Evolutionary conservation across 768 basidiomycete species (phyloP).

Genomic region (Lyophyllum atratum): DNA sequence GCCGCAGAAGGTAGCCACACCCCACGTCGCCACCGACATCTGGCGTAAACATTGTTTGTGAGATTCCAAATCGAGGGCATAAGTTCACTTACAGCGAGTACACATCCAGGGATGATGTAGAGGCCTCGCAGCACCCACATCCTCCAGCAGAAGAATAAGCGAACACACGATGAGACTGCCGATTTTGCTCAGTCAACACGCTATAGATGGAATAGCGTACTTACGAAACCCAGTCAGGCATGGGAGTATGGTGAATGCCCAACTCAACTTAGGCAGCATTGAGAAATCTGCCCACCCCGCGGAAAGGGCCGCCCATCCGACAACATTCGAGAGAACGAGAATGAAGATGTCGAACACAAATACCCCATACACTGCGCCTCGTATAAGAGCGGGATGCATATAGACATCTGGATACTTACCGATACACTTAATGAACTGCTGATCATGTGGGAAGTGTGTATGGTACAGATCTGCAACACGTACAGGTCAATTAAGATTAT

Average conservation of each 20-base stretch:
- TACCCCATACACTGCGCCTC: conserved; percentile 12
- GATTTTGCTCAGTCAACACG: neutral
- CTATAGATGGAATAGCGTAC: neutral
- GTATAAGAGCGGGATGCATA: neutral
- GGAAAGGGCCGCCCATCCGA: conserved; percentile 19
- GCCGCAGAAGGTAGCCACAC: conserved; percentile 8
- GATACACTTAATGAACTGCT: conserved; percentile 5
- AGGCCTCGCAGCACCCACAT: conserved; percentile 18
- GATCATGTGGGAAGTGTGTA: neutral
- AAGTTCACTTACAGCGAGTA: conserved; percentile 3
- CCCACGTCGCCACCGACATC: conserved; percentile 13
- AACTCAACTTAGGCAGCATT: conserved; percentile 6
- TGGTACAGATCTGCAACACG: conserved; percentile 7
- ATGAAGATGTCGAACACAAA: conserved; percentile 19
- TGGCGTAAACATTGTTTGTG: neutral
- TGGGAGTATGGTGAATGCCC: conserved; percentile 17
- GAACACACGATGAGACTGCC: conserved; percentile 13
- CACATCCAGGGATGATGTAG: conserved; percentile 10
- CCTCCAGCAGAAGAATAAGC: conserved; percentile 25
- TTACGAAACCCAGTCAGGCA: conserved; percentile 19
- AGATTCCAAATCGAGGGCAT: neutral
- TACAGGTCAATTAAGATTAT: neutral
- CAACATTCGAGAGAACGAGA: conserved; percentile 20
- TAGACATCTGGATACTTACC: neutral
- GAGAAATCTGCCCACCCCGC: conserved; percentile 21